Base-by-base conservation (phyloP, 192 early-diverging fungal genomes). In the Backusella australiensis region DNA sequence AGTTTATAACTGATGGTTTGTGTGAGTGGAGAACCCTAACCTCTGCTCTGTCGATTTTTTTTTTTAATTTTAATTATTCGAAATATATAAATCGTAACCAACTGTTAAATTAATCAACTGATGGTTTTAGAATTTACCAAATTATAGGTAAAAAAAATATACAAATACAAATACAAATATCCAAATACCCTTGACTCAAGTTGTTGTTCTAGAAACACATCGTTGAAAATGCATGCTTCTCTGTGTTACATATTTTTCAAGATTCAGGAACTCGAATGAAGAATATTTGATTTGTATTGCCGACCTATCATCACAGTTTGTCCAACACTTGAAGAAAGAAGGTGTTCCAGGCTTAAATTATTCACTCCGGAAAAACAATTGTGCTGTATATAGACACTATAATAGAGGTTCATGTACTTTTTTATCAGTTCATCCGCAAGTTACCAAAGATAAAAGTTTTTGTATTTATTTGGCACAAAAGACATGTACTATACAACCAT, bases 291-390 rank as follows among this genome's bases (percentile, higher is more conserved):
- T 56, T 56, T 56, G 8, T 56, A 56, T 56, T 56, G 21, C 56
- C 56, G 56, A 63, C 56, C 3, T 11, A 63, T 63, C 56, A 14
- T 1, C 23, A 63, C 21, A 63, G 6, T 63, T 63, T 63, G 56
- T 63, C 9, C 23, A 63, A 63, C 56, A 29, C 56, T 63, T 63
- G 56, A 9, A 63, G 26, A 63, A 29, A 0, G 56, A 63, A 63
- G 23, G 26, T n/a, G 56, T 63, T 63, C 56, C 56, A 63, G 56
- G 56, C 56, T 63, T 63, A 63, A 63, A 63, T 63, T 63, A 1
- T 12, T 29, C 7, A 5, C 56, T 23, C 11, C 56, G 56, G 12
- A 63, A 29, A 63, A 63, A 63, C 1, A 23, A 63, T 63, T 29
- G 26, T 29, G 2, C 26, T 29, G 26, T 63, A 26, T 29, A 63